Conservation (phyloP, 306 rosid species). For the Ziziphus jujuba region DNA sequence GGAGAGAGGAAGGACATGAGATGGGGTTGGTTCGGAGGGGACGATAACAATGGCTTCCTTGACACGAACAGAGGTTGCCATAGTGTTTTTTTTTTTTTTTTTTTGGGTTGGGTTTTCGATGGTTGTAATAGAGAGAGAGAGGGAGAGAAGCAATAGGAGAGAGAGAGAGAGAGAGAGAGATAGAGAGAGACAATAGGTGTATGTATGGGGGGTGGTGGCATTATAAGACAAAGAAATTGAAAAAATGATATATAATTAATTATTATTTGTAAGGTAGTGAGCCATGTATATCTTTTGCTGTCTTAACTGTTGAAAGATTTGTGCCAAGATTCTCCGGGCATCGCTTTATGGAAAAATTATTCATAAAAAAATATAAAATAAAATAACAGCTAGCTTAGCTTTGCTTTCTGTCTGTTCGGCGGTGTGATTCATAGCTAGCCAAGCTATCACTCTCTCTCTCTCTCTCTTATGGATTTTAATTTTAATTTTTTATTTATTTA, state of each 20-base stretch:
- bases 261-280: constrained; percentile 24
- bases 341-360: constrained; percentile 53
- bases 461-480: not conserved
- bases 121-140: too few species aligned
- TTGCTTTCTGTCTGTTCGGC: constrained; percentile 35
- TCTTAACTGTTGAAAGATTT: constrained; percentile 64
- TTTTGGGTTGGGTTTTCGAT: too few species aligned
- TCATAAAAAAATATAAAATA: constrained; percentile 53
- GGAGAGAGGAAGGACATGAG: constrained; percentile 55
- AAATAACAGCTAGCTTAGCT: constrained; percentile 41
- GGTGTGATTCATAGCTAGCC: constrained; percentile 25
- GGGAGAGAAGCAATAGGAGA: too few species aligned
- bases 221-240: not conserved
- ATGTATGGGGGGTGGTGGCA: too few species aligned
- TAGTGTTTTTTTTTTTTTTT: too few species aligned
- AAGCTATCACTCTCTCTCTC: constrained; percentile 16
- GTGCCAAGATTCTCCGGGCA: constrained; percentile 70
- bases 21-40: constrained; percentile 71
- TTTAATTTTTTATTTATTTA: not conserved
- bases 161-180: too few species aligned
- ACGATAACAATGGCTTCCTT: constrained; percentile 54
- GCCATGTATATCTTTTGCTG: constrained; percentile 43
- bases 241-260: constrained; percentile 3
- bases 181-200: too few species aligned
- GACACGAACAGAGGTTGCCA: constrained; percentile 59